A percentile compares a stretch with the other conserved stretches of the same genome.
phyloP scores from a whole-genome alignment of 495 filamentous ascomycete species.

The Trichocladium uniseriatum region DNA sequence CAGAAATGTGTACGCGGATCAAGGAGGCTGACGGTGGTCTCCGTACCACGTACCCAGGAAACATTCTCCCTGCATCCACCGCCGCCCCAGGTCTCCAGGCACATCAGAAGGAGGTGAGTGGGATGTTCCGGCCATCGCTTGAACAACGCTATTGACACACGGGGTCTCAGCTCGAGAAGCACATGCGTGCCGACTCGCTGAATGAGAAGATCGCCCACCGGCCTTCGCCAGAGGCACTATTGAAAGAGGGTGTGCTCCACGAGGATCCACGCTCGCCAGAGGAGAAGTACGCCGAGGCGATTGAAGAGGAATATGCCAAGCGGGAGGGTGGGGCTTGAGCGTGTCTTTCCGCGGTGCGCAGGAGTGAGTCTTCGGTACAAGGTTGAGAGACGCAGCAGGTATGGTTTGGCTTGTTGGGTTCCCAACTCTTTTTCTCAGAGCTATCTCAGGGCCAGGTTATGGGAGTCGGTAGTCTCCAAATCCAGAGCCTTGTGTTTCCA shows the following conservation, averaged over 20 bases:
- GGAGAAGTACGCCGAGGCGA: conserved; percentile 41
- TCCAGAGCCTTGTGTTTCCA: too few species aligned
- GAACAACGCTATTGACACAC: not conserved
- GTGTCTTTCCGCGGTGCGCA: not conserved
- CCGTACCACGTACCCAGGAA: conserved; percentile 35
- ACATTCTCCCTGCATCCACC: conserved; percentile 73
- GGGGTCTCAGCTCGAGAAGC: conserved; percentile 51
- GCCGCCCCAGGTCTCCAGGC: conserved; percentile 67
- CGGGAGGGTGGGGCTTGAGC: conserved; percentile 39
- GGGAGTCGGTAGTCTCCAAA: too few species aligned
- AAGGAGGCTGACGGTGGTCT: conserved; percentile 6
- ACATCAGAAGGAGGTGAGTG: conserved; percentile 55
- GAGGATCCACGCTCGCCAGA: conserved; percentile 49
- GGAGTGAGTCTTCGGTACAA: not conserved
- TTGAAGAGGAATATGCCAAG: conserved; percentile 43
- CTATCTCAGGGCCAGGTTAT: too few species aligned
- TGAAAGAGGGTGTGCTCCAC: conserved; percentile 66
- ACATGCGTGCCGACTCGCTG: conserved; percentile 75
- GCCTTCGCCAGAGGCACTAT: conserved; percentile 62
- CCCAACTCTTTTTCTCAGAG: too few species aligned
- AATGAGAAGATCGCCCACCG: conserved; percentile 74
- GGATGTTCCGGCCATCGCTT: not conserved
- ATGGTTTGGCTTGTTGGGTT: not conserved
- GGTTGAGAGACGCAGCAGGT: not conserved
- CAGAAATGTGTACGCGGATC: not conserved